Evolutionary conservation across 805 yeast species (phyloP).

Genomic region (Zygoascus bituminiphila): DNA sequence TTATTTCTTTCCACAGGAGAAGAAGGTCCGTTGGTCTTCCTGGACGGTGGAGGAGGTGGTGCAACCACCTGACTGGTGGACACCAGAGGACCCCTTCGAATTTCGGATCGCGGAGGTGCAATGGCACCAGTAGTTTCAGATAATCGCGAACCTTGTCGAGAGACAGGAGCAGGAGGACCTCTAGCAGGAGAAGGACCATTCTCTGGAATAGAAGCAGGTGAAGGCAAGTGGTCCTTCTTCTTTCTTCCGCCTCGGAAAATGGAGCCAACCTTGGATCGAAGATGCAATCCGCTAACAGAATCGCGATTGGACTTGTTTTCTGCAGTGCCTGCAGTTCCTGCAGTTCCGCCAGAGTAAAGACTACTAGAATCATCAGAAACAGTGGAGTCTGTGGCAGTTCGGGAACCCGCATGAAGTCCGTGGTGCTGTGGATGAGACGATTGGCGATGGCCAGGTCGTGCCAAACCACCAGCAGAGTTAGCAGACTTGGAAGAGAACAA

Average conservation of each 20-base stretch:
- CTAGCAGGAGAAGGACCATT: not conserved
- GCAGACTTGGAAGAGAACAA: not conserved
- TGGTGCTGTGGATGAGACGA: not conserved
- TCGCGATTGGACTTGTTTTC: conserved; percentile 3
- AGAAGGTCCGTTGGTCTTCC: conserved; percentile 15
- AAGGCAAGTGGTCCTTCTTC: conserved; percentile 10
- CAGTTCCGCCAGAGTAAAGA: conserved; percentile 10
- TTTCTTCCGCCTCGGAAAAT: conserved; percentile 28
- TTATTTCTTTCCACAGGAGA: not conserved
- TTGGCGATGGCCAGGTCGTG: not conserved
- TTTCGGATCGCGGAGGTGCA: not conserved
- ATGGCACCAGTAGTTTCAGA: not conserved
- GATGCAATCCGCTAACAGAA: conserved; percentile 6
- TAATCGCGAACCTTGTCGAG: conserved; percentile 8
- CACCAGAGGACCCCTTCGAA: not conserved
- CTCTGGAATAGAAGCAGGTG: conserved; percentile 6
- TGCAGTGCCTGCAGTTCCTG: conserved; percentile 9
- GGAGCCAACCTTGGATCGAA: conserved; percentile 31
- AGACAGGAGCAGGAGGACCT: conserved; percentile 2
- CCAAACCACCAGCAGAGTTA: not conserved
- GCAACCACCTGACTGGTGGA: conserved; percentile 1
- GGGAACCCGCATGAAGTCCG: not conserved
- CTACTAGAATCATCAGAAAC: conserved; percentile 13
- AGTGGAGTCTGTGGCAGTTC: not conserved
- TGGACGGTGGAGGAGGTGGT: conserved; percentile 21